Evolutionary conservation across 2,329 filamentous ascomycete species (phyloP).

Genomic region (Nothophoma quercina): DNA sequence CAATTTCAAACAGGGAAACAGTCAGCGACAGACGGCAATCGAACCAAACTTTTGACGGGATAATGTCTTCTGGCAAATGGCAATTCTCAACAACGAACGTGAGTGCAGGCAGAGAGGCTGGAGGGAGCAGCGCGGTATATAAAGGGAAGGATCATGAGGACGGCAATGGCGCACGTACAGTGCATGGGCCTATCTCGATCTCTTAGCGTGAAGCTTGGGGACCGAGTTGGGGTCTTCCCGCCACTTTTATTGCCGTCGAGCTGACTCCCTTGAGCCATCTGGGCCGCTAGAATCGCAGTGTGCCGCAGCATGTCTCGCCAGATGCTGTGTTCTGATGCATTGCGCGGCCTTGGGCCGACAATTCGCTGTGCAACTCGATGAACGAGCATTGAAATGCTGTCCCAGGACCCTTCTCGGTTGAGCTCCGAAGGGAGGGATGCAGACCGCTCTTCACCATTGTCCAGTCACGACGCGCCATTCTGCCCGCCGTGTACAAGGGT

Average conservation of each 20-base stretch:
- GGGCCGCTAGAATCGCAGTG: constrained; percentile 8
- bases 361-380: constrained; percentile 7
- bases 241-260: constrained; percentile 10
- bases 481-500: constrained; percentile 16
- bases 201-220: constrained; percentile 18
- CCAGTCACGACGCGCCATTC: constrained; percentile 9
- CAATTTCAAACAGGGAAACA: constrained; percentile 20
- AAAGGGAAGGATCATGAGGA: constrained; percentile 37
- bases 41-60: constrained; percentile 9
- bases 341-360: constrained; percentile 11
- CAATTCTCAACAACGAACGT: constrained; percentile 40
- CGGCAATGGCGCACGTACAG: constrained; percentile 19
- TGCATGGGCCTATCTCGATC: constrained; percentile 22
- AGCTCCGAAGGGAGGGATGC: constrained; percentile 13
- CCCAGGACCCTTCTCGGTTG: constrained; percentile 14
- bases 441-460: not conserved
- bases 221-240: constrained; percentile 17
- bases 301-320: constrained; percentile 20
- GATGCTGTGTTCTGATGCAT: constrained; percentile 20
- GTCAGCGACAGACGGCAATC: constrained; percentile 34
- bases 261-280: constrained; percentile 14
- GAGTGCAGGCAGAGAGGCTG: constrained; percentile 27
- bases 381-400: constrained; percentile 11
- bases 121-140: constrained; percentile 32
- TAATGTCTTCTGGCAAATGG: constrained; percentile 19